phyloP scores from a whole-genome alignment of 768 basidiomycete genomes.

The Amanita phalloides region DNA sequence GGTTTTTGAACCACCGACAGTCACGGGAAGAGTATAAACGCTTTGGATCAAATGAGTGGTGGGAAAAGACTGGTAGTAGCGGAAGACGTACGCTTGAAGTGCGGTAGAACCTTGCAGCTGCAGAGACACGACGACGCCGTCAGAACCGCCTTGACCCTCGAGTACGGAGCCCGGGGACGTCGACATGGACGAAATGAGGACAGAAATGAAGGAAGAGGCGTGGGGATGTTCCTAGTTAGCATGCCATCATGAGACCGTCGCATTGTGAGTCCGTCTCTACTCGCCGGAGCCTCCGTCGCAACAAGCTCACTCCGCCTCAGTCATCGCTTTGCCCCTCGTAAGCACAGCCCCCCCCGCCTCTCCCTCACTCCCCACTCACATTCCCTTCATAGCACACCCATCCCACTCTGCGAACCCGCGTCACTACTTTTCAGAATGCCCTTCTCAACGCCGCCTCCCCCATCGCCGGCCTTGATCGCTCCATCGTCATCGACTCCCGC shows the following conservation, averaged over 20 bases:
- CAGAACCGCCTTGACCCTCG: too few species aligned
- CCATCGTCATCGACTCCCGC: constrained; percentile 45
- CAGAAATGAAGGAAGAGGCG: too few species aligned
- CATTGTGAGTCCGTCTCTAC: too few species aligned
- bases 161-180: too few species aligned
- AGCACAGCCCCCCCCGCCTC: too few species aligned
- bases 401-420: constrained; percentile 19
- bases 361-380: too few species aligned
- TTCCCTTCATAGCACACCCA: constrained; percentile 19
- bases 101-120: not conserved
- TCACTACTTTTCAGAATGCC: constrained; percentile 27
- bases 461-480: constrained; percentile 45
- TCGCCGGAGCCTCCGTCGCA: too few species aligned
- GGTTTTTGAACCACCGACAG: constrained; percentile 40
- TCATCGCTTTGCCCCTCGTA: constrained; percentile 22
- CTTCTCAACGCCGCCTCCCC: constrained; percentile 28
- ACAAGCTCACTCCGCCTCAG: constrained; percentile 8
- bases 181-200: too few species aligned
- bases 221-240: too few species aligned
- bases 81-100: constrained; percentile 38
- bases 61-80: not conserved
- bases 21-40: constrained; percentile 53
- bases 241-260: too few species aligned
- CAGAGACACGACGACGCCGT: not conserved
- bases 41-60: constrained; percentile 21